A percentile compares a stretch with the other conserved stretches of the same genome.
phyloP scores from a whole-genome alignment of 2,329 filamentous ascomycete species.

The Sporothrix humicola region DNA sequence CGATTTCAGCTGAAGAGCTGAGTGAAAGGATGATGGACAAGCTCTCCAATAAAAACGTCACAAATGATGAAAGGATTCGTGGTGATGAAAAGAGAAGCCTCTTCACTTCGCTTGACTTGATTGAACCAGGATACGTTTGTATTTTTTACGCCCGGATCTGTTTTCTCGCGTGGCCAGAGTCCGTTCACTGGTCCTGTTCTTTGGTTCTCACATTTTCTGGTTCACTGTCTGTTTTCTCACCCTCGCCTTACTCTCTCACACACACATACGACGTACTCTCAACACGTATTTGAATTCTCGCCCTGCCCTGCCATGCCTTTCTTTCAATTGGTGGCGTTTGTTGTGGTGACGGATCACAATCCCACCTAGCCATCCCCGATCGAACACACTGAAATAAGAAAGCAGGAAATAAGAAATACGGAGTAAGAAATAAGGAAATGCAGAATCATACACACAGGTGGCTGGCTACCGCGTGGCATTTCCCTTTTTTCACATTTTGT shows the following conservation, averaged over 20 bases:
- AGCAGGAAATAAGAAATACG: background rate
- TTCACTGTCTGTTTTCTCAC: background rate
- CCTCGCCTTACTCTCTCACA: background rate
- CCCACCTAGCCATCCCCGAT: slow-evolving; percentile 19
- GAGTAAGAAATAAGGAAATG: too few relatives aligned
- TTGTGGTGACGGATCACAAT: slow-evolving; percentile 23
- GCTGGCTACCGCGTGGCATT: background rate
- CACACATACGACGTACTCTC: too few relatives aligned
- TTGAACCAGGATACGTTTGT: too few relatives aligned
- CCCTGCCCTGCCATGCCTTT: background rate
- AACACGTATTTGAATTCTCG: background rate
- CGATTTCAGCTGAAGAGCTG: slow-evolving; percentile 1
- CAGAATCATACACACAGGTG: too few relatives aligned
- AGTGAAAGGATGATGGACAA: background rate
- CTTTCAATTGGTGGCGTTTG: background rate
- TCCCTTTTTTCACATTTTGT: background rate
- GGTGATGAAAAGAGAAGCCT: background rate
- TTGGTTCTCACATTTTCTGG: background rate
- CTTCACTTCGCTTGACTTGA: background rate
- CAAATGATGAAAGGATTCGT: background rate
- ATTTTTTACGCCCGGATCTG: background rate
- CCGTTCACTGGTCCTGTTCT: background rate
- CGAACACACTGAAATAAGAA: background rate
- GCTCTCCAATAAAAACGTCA: too few relatives aligned
- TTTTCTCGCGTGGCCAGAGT: background rate